Conservation (phyloP, 1,284 basidiomycete genomes). For the Ustilago tritici region DNA sequence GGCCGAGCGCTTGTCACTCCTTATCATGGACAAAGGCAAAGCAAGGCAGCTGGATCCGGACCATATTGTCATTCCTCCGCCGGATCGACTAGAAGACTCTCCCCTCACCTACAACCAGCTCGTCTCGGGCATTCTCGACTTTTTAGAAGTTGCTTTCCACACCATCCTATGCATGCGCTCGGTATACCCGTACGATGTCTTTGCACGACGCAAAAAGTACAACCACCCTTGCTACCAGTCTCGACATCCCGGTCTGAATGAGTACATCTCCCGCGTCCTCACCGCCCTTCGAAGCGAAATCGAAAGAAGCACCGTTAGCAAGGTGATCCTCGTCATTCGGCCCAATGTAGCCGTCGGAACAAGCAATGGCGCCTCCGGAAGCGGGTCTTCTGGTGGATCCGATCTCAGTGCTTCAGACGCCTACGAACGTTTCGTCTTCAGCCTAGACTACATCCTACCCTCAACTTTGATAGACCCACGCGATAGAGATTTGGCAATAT, state of each 20-base stretch:
- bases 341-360: slow-evolving; percentile 27
- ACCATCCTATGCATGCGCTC: slow-evolving; percentile 88
- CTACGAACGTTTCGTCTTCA: slow-evolving; percentile 77
- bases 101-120: slow-evolving; percentile 53
- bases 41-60: slow-evolving; percentile 29
- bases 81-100: slow-evolving; percentile 44
- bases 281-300: slow-evolving; percentile 82
- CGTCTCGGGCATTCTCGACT: slow-evolving; percentile 46
- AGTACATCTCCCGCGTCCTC: slow-evolving; percentile 85
- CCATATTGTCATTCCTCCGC: slow-evolving; percentile 14
- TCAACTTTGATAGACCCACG: slow-evolving; percentile 80
- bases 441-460: slow-evolving; percentile 76
- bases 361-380: background rate
- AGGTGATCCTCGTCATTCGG: slow-evolving; percentile 25
- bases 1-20: background rate
- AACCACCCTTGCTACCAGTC: slow-evolving; percentile 90
- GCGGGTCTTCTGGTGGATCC: slow-evolving; percentile 15
- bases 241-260: slow-evolving; percentile 85
- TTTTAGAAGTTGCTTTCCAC: slow-evolving; percentile 88
- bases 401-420: slow-evolving; percentile 56
- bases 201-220: slow-evolving; percentile 86
- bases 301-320: slow-evolving; percentile 48
- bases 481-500: slow-evolving; percentile 72
- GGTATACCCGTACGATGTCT: slow-evolving; percentile 88
- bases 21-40: slow-evolving; percentile 47